phyloP scores from a whole-genome alignment of 2,329 filamentous ascomycete genomes.

The Aspergillus sp. region DNA sequence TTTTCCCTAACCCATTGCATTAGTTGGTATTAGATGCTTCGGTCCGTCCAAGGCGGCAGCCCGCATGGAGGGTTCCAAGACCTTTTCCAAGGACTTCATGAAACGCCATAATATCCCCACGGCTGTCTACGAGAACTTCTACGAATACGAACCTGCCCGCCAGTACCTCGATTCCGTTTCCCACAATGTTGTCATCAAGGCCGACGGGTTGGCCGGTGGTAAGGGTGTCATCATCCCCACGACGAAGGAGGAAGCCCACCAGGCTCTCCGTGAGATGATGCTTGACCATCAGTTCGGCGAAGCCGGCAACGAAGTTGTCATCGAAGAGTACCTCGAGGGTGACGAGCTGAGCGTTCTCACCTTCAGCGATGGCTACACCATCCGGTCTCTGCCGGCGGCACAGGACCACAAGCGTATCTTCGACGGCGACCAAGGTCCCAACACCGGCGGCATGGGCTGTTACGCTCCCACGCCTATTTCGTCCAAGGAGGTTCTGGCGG shows the following conservation, averaged over 20 bases:
- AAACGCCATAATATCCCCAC: conserved; percentile 85
- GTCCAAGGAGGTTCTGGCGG: conserved; percentile 70
- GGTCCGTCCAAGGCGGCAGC: conserved; percentile 83
- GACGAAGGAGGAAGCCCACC: conserved; percentile 77
- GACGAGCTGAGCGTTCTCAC: conserved; percentile 90
- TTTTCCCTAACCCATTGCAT: neutral
- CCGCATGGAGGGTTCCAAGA: conserved; percentile 92
- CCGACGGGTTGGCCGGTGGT: conserved; percentile 84
- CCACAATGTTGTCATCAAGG: conserved; percentile 88
- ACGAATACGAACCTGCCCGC: conserved; percentile 68
- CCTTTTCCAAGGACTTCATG: conserved; percentile 98
- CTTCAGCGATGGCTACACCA: conserved; percentile 85
- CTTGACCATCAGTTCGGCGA: conserved; percentile 78
- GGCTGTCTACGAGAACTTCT: conserved; percentile 86
- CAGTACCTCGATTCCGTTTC: conserved; percentile 70
- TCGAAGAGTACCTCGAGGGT: conserved; percentile 89
- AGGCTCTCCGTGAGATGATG: conserved; percentile 87
- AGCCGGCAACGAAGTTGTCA: conserved; percentile 87
- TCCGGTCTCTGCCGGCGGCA: conserved; percentile 80
- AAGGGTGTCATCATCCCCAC: conserved; percentile 92
- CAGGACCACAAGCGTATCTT: conserved; percentile 97
- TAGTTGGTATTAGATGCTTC: conserved; percentile 75
- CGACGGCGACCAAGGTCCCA: conserved; percentile 85
- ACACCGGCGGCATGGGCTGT: conserved; percentile 97
- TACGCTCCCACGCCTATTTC: conserved; percentile 88